phyloP scores from a whole-genome alignment of 1,284 basidiomycete species.

The Dichomitus squalens region DNA sequence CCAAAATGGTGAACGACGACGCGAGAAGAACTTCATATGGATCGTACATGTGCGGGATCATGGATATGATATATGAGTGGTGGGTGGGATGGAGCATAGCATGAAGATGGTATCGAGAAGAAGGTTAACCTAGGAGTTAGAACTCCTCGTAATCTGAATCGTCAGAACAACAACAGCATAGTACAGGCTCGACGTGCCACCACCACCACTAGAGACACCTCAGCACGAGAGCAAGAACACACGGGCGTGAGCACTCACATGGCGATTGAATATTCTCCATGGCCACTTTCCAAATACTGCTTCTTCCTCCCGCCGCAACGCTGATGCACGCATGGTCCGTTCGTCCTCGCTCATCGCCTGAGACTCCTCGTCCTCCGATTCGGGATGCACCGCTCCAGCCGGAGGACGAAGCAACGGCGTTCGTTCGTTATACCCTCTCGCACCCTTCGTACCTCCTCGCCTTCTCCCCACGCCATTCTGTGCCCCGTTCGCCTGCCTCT shows the following conservation, averaged over 20 bases:
- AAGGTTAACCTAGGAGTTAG: constrained; percentile 3
- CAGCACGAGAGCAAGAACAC: constrained; percentile 3
- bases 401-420: constrained; percentile 33
- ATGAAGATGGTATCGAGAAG: neutral
- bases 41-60: neutral
- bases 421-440: constrained; percentile 31
- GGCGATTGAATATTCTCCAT: constrained; percentile 60
- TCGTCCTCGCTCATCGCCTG: constrained; percentile 25
- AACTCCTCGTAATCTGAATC: constrained; percentile 39
- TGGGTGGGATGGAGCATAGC: neutral
- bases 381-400: constrained; percentile 17
- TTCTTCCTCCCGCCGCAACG: constrained; percentile 38
- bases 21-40: neutral
- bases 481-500: neutral
- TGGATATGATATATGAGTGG: constrained; percentile 2
- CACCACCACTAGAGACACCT: constrained; percentile 70
- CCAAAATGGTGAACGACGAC: neutral
- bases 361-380: constrained; percentile 19
- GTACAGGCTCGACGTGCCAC: constrained; percentile 66
- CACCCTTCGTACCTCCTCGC: constrained; percentile 6
- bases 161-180: constrained; percentile 56
- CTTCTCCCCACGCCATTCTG: neutral
- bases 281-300: constrained; percentile 69
- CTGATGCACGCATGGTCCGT: constrained; percentile 33
- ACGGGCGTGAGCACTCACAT: constrained; percentile 48